Evolutionary conservation across 2,329 filamentous ascomycete genomes (phyloP).

Genomic region (Fusarium pilosicola): DNA sequence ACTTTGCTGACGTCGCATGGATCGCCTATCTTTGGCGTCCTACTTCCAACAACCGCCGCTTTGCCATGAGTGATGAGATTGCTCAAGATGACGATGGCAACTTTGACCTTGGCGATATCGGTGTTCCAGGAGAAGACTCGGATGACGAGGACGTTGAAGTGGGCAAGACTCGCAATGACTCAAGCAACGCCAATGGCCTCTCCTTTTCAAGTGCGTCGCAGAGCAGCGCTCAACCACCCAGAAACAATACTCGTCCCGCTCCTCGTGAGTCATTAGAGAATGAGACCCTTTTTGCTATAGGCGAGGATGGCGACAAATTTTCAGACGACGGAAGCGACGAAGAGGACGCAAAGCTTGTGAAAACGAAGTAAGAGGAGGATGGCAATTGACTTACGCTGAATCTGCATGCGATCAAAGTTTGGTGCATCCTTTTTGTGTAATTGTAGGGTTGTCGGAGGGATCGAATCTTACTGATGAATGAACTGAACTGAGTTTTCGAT

Average conservation of each 20-base stretch:
- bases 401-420: neutral
- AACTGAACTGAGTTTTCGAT: constrained; percentile 24
- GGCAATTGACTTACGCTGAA: constrained; percentile 1
- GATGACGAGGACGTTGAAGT: constrained; percentile 65
- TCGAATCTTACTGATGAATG: constrained; percentile 34
- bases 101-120: constrained; percentile 94
- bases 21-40: constrained; percentile 97
- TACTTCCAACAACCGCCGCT: constrained; percentile 94
- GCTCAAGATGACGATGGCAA: constrained; percentile 96
- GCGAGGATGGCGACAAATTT: constrained; percentile 84
- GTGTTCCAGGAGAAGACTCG: constrained; percentile 71
- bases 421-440: constrained; percentile 35
- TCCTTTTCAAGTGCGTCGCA: constrained; percentile 39
- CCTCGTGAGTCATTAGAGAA: constrained; percentile 74
- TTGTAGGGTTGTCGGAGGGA: constrained; percentile 26
- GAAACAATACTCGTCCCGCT: constrained; percentile 49
- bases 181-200: constrained; percentile 41
- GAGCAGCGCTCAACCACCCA: constrained; percentile 37
- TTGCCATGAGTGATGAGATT: constrained; percentile 99
- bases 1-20: constrained; percentile 91
- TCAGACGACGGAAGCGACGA: constrained; percentile 73
- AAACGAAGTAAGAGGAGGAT: constrained; percentile 50
- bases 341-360: constrained; percentile 66
- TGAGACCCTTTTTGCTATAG: constrained; percentile 95
- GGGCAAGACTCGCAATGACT: constrained; percentile 49